These are phyloP conservation scores for Conidiobolus incongruus DNA, from an alignment of 371 early-diverging fungal species.

Conservation along the genomic window DNA sequence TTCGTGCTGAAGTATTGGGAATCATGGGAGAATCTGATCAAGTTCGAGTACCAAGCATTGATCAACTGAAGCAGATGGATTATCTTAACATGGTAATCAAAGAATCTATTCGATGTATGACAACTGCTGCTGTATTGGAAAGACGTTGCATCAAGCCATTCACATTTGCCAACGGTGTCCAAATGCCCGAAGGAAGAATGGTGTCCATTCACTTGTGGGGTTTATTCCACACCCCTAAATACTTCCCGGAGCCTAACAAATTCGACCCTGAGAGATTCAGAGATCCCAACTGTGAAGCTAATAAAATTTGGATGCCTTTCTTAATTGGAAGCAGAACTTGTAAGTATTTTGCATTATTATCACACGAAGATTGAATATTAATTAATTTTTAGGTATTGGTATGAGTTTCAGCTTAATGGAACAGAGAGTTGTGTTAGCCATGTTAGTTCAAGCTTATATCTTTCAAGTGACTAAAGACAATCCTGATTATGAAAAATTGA, in stretches of 20 bases:
- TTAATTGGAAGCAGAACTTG: not conserved
- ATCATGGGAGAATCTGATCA: conserved; percentile 11
- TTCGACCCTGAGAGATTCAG: conserved; percentile 10
- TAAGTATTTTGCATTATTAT: not conserved
- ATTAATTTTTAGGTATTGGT: conserved; percentile 8
- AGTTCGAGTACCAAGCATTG: conserved; percentile 10
- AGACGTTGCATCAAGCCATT: conserved; percentile 1
- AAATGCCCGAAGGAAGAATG: conserved; percentile 4
- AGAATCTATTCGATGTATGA: conserved; percentile 16
- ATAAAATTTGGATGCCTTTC: not conserved
- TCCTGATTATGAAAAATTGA: too few relatives aligned
- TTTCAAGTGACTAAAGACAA: too few relatives aligned
- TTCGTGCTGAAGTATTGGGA: not conserved
- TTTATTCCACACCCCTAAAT: conserved; percentile 6
- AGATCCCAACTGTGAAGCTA: conserved; percentile 2
- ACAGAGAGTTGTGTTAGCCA: conserved; percentile 11
- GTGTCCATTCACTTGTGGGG: conserved; percentile 2
- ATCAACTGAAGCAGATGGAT: conserved; percentile 13
- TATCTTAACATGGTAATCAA: conserved; percentile 17
- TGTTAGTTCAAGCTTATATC: conserved; percentile 5
- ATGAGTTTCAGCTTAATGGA: conserved; percentile 12
- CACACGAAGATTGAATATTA: too few relatives aligned
- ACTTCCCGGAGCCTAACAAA: conserved; percentile 7
- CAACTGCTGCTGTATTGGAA: conserved; percentile 11
- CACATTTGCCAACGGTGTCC: conserved; percentile 2